Conservation (phyloP, 139 green algal genomes). For the Auxenochlorella pyrenoidosa region DNA sequence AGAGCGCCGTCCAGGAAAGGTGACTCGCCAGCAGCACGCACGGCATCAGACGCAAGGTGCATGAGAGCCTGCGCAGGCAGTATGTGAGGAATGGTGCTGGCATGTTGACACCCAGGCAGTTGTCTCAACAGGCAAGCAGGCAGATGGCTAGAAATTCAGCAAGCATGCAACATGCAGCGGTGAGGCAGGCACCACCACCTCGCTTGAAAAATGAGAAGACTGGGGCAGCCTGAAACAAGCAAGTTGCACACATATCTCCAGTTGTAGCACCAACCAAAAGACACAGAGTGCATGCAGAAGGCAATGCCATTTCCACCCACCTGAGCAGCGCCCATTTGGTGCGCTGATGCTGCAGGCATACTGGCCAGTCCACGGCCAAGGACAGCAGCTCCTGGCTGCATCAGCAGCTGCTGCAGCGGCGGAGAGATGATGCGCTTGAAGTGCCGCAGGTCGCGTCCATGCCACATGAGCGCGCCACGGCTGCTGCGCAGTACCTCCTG, state of each 20-base stretch:
- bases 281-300: no score
- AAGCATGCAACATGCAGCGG: no score
- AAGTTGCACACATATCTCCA: no score
- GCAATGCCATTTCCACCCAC: slow-evolving; percentile 8
- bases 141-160: no score
- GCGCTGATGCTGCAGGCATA: slow-evolving; percentile 58
- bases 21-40: slow-evolving; percentile 69
- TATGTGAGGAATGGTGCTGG: neutral
- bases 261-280: no score
- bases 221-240: no score
- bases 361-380: slow-evolving; percentile 73
- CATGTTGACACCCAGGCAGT: no score
- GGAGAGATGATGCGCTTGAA: slow-evolving; percentile 76
- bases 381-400: slow-evolving; percentile 48
- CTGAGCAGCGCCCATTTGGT: slow-evolving; percentile 54
- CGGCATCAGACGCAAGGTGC: slow-evolving; percentile 62
- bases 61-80: slow-evolving; percentile 50
- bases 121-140: no score
- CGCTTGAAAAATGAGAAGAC: no score
- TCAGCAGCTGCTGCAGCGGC: slow-evolving; percentile 44
- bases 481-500: slow-evolving; percentile 73
- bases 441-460: slow-evolving; percentile 74
- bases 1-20: slow-evolving; percentile 81
- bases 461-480: slow-evolving; percentile 76
- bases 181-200: no score